Evolutionary conservation across 345 rosid genomes (phyloP).

Genomic region (Passiflora organensis): DNA sequence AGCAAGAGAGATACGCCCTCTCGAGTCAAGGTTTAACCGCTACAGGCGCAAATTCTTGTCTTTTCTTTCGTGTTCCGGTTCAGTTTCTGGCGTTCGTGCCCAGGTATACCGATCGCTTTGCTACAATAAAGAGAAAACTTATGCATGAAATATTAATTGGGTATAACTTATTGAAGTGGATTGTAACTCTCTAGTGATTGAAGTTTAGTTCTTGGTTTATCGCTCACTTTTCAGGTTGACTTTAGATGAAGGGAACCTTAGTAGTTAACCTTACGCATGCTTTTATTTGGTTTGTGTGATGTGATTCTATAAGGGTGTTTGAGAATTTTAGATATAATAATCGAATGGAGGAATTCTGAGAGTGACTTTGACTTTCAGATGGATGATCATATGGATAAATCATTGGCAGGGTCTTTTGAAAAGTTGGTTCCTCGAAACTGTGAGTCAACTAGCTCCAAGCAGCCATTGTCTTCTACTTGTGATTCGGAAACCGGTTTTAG

Average conservation of each 20-base stretch:
- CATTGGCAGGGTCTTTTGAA: not conserved
- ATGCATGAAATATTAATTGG: not conserved
- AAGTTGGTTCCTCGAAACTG: not conserved
- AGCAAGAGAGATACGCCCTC: not conserved
- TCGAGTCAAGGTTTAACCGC: not conserved
- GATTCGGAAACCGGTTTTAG: not conserved
- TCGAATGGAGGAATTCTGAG: not conserved
- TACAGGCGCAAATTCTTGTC: constrained; percentile 4
- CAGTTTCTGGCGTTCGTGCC: constrained; percentile 1
- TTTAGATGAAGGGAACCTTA: not conserved
- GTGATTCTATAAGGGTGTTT: too few relatives aligned
- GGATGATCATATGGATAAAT: constrained; percentile 8
- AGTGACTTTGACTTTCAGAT: constrained; percentile 6
- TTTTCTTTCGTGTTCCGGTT: constrained; percentile 7
- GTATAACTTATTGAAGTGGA: not conserved
- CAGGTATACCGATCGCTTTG: constrained; percentile 2
- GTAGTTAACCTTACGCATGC: too few relatives aligned
- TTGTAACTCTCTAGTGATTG: not conserved
- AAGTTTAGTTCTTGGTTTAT: not conserved
- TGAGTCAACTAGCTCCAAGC: constrained; percentile 7
- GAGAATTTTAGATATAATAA: not conserved
- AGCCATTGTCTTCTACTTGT: constrained; percentile 1
- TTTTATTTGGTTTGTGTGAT: too few relatives aligned
- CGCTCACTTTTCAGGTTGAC: not conserved
- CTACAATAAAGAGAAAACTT: too few relatives aligned